Evolutionary conservation across 148 eudicot genomes (phyloP), one percentile per base, ranked within the genome.

Genomic region (Chenopodium album): DNA sequence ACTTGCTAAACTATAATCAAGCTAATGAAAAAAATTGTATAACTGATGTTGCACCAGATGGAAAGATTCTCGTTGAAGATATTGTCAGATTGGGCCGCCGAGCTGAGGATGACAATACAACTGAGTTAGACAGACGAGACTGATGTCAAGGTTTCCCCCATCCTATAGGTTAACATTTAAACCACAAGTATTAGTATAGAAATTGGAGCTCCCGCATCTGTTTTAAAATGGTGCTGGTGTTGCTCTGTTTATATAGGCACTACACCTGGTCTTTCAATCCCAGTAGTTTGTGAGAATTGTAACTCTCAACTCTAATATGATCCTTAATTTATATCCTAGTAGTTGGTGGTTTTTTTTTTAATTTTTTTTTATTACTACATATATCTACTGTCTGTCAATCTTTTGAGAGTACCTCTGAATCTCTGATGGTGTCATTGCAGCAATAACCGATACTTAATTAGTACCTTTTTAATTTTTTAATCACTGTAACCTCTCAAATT

Each of bases 31-130:
- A 16, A 14, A 8, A 59, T 41, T 12, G 11, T 69, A 14, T 56
- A 67, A 46, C 19, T 31, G 13, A n/a, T 76, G 72, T 50, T 32
- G 17, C 76, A 4, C 82, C 92, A 91, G 97, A 91, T 76, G 97
- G 97, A 63, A 93, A 93, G 87, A 93, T 93, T 78, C 90, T 88
- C 62, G 97, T 91, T 19, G 94, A 91, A 86, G 94, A 93, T 83
- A 90, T 91, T 56, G 97, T 91, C 59, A 90, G 77, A 83, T 86
- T 91, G 88, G 97, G 92, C 73, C 89, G 92, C 78, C 89, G 89
- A 67, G 86, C 78, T 67, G 94, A 85, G 66, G 92, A 89, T 69
- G 84, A 52, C 64, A 78, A 78, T 41, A 73, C 84, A 0, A 37
- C 23, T 37, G 69, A 82, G 67, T 10, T 23, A 75, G 80, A 82